phyloP scores from a whole-genome alignment of 768 basidiomycete genomes.

The Trametes gibbosa region DNA sequence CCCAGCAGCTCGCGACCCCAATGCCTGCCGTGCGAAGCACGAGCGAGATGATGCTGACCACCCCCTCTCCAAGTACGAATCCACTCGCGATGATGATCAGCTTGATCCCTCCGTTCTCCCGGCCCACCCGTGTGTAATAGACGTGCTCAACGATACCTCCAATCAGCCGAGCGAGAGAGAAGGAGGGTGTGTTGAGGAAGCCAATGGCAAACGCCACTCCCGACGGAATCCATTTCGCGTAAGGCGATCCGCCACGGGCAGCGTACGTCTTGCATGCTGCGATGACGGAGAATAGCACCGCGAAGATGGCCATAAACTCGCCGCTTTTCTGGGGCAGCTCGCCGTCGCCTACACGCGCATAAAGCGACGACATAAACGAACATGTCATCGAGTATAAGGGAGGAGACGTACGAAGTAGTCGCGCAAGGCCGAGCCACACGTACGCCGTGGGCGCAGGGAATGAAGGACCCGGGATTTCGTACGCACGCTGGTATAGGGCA shows the following conservation, averaged over 20 bases:
- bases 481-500: slow-evolving; percentile 81
- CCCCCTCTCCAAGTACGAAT: slow-evolving; percentile 94
- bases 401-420: slow-evolving; percentile 60
- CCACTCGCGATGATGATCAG: slow-evolving; percentile 90
- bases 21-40: slow-evolving; percentile 71
- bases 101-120: slow-evolving; percentile 57
- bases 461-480: slow-evolving; percentile 88
- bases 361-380: slow-evolving; percentile 21
- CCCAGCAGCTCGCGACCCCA: slow-evolving; percentile 79
- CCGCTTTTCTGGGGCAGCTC: slow-evolving; percentile 73
- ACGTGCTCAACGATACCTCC: slow-evolving; percentile 81
- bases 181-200: slow-evolving; percentile 93
- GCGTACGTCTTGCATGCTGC: slow-evolving; percentile 67
- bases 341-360: slow-evolving; percentile 58
- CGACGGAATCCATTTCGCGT: slow-evolving; percentile 82
- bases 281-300: slow-evolving; percentile 62
- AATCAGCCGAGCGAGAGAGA: slow-evolving; percentile 86
- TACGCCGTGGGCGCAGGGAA: slow-evolving; percentile 96
- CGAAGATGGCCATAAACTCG: slow-evolving; percentile 79
- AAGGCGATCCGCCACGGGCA: slow-evolving; percentile 44
- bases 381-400: neutral
- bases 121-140: slow-evolving; percentile 47
- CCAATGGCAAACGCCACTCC: slow-evolving; percentile 95
- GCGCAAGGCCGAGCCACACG: slow-evolving; percentile 82
- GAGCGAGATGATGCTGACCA: slow-evolving; percentile 79